phyloP scores from a whole-genome alignment of 257 asterid species.

The Pogostemon cablin region DNA sequence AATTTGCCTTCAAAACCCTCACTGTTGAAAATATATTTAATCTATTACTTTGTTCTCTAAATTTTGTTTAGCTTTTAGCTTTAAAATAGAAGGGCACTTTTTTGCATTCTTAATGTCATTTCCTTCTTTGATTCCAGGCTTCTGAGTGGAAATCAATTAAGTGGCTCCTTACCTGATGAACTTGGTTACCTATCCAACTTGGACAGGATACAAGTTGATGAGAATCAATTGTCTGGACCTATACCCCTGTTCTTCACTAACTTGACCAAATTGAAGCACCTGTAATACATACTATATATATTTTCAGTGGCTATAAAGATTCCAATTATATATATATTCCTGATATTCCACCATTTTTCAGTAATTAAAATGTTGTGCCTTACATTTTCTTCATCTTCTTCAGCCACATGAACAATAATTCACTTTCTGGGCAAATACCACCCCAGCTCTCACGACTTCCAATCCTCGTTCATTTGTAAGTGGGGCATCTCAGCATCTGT shows the following conservation, averaged over 20 bases:
- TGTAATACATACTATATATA: conserved; percentile 47
- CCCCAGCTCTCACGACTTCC: conserved; percentile 76
- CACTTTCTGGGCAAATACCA: conserved; percentile 82
- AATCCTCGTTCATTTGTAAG: conserved; percentile 85
- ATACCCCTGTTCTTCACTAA: conserved; percentile 74
- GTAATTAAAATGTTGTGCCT: conserved; percentile 17
- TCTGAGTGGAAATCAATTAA: conserved; percentile 83
- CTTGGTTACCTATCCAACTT: conserved; percentile 74
- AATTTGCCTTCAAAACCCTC: too few relatives aligned
- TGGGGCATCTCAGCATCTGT: conserved; percentile 19
- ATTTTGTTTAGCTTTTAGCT: neutral
- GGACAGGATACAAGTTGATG: conserved; percentile 85
- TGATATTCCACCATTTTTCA: conserved; percentile 6
- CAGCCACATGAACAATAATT: conserved; percentile 99
- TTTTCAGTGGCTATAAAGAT: neutral
- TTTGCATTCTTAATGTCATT: conserved; percentile 23
- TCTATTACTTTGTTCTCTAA: neutral
- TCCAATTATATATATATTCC: conserved; percentile 16
- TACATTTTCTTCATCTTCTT: conserved; percentile 25
- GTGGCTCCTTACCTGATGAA: conserved; percentile 87
- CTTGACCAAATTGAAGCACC: conserved; percentile 60
- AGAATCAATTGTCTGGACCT: conserved; percentile 78
- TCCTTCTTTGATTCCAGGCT: conserved; percentile 56
- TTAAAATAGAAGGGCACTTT: neutral
- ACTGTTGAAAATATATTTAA: too few relatives aligned